These are phyloP conservation scores for Cyclanthera cordifolia DNA, from an alignment of 306 rosid genomes.

Conservation along the genomic window DNA sequence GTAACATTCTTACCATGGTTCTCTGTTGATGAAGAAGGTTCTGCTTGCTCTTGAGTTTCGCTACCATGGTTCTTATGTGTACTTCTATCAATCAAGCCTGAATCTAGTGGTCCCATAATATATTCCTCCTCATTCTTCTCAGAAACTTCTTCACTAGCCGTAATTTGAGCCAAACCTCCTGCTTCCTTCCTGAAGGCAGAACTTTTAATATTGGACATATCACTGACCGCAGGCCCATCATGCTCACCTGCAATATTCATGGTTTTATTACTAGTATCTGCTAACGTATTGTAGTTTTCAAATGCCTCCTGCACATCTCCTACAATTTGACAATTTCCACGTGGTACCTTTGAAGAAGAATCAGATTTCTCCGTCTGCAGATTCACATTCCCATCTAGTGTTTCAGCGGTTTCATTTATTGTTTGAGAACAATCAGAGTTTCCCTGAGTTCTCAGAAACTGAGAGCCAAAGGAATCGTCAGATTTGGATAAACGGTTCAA, in stretches of 20 bases:
- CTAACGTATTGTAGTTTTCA: slow-evolving; percentile 16
- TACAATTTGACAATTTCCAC: slow-evolving; percentile 18
- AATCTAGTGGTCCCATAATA: slow-evolving; percentile 22
- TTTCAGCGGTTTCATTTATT: slow-evolving; percentile 23
- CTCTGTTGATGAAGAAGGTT: slow-evolving; percentile 21
- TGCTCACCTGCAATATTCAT: slow-evolving; percentile 21
- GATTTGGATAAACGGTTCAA: slow-evolving; percentile 49
- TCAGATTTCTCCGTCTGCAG: slow-evolving; percentile 20
- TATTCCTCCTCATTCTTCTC: slow-evolving; percentile 22
- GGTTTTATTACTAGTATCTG: too few relatives aligned
- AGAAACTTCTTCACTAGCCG: slow-evolving; percentile 16
- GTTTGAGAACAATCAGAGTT: slow-evolving; percentile 31
- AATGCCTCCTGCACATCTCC: slow-evolving; percentile 24
- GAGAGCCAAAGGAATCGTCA: slow-evolving; percentile 44
- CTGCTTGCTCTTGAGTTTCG: slow-evolving; percentile 8
- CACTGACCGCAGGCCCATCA: slow-evolving; percentile 19
- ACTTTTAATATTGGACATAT: slow-evolving; percentile 17
- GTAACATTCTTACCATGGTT: slow-evolving; percentile 19
- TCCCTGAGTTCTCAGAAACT: slow-evolving; percentile 30
- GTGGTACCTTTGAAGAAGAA: slow-evolving; percentile 21
- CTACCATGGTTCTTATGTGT: slow-evolving; percentile 15
- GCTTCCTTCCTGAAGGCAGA: slow-evolving; percentile 19
- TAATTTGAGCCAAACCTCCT: slow-evolving; percentile 16
- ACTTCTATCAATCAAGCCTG: slow-evolving; percentile 21
- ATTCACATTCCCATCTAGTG: slow-evolving; percentile 27